Percentiles rank a stretch among this genome's conserved stretches.
These are phyloP conservation scores for Coemansia aciculifera DNA, from an alignment of 192 early-diverging fungal genomes.

Conservation along the genomic window DNA sequence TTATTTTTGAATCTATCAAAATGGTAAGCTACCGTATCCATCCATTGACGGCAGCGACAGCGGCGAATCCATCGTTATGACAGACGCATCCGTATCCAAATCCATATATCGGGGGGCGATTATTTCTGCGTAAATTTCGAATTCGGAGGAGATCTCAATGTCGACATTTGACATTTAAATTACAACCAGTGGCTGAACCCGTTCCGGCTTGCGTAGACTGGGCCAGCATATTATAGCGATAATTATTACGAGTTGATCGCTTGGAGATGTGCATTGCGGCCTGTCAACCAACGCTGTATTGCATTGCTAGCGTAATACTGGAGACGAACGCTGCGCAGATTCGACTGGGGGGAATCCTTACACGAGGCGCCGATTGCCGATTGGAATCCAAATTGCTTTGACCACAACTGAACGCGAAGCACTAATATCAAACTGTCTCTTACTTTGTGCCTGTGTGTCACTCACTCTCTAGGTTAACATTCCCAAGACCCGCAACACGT, in stretches of 20 bases:
- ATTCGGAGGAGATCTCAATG: background rate
- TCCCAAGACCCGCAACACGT: constrained; percentile 99
- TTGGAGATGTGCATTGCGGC: background rate
- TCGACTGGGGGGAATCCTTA: background rate
- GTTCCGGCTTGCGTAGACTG: background rate
- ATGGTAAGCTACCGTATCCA: background rate
- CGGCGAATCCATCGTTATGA: background rate
- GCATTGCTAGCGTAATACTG: background rate
- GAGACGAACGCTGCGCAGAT: background rate
- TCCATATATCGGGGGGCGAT: background rate
- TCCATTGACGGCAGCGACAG: background rate
- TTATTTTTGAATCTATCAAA: constrained; percentile 5
- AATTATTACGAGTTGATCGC: background rate
- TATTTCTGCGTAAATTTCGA: background rate
- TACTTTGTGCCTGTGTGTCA: background rate
- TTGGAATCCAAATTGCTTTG: background rate
- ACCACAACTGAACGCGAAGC: background rate
- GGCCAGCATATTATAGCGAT: background rate
- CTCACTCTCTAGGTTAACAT: constrained; percentile 81
- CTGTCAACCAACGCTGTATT: background rate
- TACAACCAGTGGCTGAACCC: background rate
- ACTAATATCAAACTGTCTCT: background rate
- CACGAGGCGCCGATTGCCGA: background rate
- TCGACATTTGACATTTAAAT: background rate
- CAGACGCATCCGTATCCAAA: constrained; percentile 2